Base-by-base conservation (phyloP, 148 eudicot species). In the Rhododendron molle region DNA sequence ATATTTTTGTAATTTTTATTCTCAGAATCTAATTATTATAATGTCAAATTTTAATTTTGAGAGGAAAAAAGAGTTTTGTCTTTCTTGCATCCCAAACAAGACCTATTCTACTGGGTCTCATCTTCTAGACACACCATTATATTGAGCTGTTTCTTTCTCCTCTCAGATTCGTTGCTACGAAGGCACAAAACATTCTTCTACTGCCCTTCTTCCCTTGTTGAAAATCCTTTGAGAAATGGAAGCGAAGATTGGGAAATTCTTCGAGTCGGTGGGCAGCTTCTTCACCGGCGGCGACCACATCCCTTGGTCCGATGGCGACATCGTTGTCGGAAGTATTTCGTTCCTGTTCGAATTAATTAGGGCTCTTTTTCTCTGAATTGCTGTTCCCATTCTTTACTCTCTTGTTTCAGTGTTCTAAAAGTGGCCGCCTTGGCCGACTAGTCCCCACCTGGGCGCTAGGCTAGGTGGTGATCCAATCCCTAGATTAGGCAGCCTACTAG, bases 271-370 rank as follows among this genome's bases (percentile, higher is more conserved):
- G 16, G 86, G 90, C 49, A 85, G 32, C 46, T 84, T 90, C 78
- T 90, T 90, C 91, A 58, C 87, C 83, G 91, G 91, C 46, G 84
- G 90, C 56, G 91, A 90, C 82, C 87, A 86, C 78, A 90, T 90
- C 76, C 91, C 92, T 0, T 90, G 92, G 92, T 85, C 89, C 74
- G 92, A 90, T 10, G 54, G 86, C 69, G 92, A 90, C 47, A 88
- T 90, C 87, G 87, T 90, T 36, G 73, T 78, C 85, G 92, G 86
- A 83, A 86, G 90, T 84, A 20, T 52, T 36, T 60, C 38, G 5
- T 43, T 23, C 4, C 23, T 18, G 23, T 80, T 54, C 43, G 9
- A 34, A 23, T 9, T 26, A 81, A 7, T 50, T 32, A 15, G 43
- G 16, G 28, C 34, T 58, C 18, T 9, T 23, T 16, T 26, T 79